Conservation (phyloP, 331 rosid genomes). For the Prunus yedoensis region DNA sequence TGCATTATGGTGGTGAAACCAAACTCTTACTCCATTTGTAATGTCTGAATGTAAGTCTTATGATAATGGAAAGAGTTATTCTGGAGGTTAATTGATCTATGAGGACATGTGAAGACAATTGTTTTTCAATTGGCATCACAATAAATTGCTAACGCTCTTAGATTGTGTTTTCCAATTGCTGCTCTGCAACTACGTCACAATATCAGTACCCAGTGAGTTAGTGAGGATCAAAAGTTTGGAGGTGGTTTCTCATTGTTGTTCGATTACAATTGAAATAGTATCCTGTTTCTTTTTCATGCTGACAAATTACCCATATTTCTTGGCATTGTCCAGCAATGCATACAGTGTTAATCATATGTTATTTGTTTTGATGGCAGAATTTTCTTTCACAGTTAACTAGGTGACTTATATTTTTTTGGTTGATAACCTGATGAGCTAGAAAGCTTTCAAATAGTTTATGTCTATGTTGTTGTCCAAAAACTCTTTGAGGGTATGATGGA, state of each 20-base stretch:
- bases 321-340: not conserved
- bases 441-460: not conserved
- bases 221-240: not conserved
- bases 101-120: not conserved
- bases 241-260: not conserved
- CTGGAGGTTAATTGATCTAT: not conserved
- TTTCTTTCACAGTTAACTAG: not conserved
- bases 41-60: not conserved
- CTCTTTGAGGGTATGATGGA: not conserved
- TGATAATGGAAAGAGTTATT: not conserved
- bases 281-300: not conserved
- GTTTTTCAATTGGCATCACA: not conserved
- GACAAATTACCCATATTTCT: not conserved
- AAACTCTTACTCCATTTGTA: not conserved
- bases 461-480: not conserved
- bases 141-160: not conserved
- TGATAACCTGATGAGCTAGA: not conserved
- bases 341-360: not conserved
- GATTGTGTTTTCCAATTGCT: not conserved
- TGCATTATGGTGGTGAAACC: not conserved
- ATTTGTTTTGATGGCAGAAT: not conserved
- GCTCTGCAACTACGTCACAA: not conserved
- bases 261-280: not conserved
- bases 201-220: not conserved
- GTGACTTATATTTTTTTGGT: not conserved